These are phyloP conservation scores for Asparagopsis taxiformis DNA, from an alignment of 31 red algal genomes.

Conservation along the genomic window DNA sequence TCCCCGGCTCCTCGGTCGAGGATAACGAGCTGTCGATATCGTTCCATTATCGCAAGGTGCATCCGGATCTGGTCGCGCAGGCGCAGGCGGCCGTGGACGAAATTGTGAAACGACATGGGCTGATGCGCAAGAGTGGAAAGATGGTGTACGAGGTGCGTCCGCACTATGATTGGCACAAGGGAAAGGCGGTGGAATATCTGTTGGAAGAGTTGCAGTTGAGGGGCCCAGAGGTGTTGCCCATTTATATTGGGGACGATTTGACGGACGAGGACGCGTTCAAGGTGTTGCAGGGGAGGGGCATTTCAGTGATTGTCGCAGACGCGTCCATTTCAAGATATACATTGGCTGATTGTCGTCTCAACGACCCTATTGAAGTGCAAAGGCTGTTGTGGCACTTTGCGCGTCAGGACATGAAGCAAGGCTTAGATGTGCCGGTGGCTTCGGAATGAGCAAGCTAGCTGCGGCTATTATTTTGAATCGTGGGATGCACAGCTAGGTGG, in stretches of 20 bases:
- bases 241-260: slow-evolving; percentile 94
- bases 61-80: slow-evolving; percentile 6
- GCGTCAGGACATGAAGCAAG: too few species aligned
- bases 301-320: slow-evolving; percentile 71
- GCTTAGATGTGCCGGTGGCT: too few species aligned
- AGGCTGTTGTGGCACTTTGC: slow-evolving; percentile 40
- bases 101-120: slow-evolving; percentile 40
- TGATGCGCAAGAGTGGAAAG: too few species aligned
- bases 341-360: slow-evolving; percentile 28
- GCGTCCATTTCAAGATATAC: slow-evolving; percentile 1
- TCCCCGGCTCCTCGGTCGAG: slow-evolving; percentile 70
- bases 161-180: slow-evolving; percentile 84
- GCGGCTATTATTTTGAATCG: too few species aligned
- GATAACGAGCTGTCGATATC: slow-evolving; percentile 84
- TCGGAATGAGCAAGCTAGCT: too few species aligned
- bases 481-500: too few species aligned
- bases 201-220: slow-evolving; percentile 55
- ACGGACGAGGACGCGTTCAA: slow-evolving; percentile 92
- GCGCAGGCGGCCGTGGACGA: slow-evolving; percentile 37
- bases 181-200: slow-evolving; percentile 83
- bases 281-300: slow-evolving; percentile 41
- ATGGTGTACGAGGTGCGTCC: slow-evolving; percentile 93
- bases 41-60: slow-evolving; percentile 72
- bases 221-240: slow-evolving; percentile 67
- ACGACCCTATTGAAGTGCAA: slow-evolving; percentile 42